A percentile compares a stretch with the other conserved stretches of the same genome.
These are phyloP conservation scores for Nannochloris sp. DNA, from an alignment of 139 green algal species.

Conservation along the genomic window DNA sequence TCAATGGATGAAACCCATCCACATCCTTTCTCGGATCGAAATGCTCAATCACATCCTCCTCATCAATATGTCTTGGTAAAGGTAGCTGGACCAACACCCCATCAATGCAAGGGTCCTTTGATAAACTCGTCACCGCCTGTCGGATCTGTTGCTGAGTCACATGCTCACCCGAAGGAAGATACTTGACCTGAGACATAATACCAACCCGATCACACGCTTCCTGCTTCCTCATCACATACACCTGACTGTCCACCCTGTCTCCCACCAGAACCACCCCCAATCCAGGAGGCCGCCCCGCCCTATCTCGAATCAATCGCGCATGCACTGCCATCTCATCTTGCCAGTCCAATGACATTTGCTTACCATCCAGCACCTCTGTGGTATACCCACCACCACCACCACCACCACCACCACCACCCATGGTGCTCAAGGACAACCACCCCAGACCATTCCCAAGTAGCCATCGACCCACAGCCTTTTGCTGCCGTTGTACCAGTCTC, in stretches of 20 bases:
- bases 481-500: too few species aligned
- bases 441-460: too few species aligned
- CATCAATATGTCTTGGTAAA: conserved; percentile 87
- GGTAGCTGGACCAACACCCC: conserved; percentile 96
- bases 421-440: too few species aligned
- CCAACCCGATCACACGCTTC: conserved; percentile 61
- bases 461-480: too few species aligned
- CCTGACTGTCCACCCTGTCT: conserved; percentile 72
- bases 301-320: conserved; percentile 17
- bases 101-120: conserved; percentile 73
- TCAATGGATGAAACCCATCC: conserved; percentile 93
- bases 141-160: conserved; percentile 33
- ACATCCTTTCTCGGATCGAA: conserved; percentile 88
- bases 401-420: too few species aligned
- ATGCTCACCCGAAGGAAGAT: conserved; percentile 28
- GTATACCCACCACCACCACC: too few species aligned
- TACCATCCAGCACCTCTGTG: conserved; percentile 11
- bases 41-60: conserved; percentile 68
- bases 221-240: conserved; percentile 90
- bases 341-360: conserved; percentile 9
- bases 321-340: conserved; percentile 31
- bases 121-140: conserved; percentile 55
- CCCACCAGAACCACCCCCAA: conserved; percentile 90
- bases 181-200: conserved; percentile 14
- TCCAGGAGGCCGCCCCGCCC: conserved; percentile 45